Evolutionary conservation across 345 rosid genomes (phyloP), one percentile per base, ranked within the genome.

Genomic region (Noccaea caerulescens): DNA sequence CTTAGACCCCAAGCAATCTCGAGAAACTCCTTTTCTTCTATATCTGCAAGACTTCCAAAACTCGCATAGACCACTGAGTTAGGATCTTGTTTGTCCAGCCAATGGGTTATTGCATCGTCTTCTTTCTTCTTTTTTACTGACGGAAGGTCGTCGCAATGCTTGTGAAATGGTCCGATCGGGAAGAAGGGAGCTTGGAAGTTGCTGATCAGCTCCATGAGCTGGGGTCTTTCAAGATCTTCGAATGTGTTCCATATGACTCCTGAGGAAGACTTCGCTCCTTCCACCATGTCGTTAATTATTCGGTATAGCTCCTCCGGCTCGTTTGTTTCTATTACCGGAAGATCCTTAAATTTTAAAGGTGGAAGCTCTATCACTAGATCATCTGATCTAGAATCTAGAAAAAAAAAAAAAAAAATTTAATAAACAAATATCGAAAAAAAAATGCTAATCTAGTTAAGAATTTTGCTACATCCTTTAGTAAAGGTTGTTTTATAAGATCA

Each of bases 1-100:
- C 79, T 81, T 18, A 92, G 32, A 7, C 86, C 88, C 76, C 83
- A 81, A 52, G 89, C 87, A 42, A 92, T 56, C 75, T 78, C 91
- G 16, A 75, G 58, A 47, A 82, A 83, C 30, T 80, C 84, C 1
- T 60, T 36, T 45, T 80, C 81, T 2, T 58, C 76, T 8, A 84
- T 25, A 8, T 58, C 73, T 2, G 78, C 87, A 2, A 84, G 56
- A 73, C 83, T 87, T 43, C 97, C 97, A 45, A 89, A 86, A 64
- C 91, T 86, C 13, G 73, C 83, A 53, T 89, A 89, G 30, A 84
- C 73, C 3, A 86, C 87, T 3, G 90, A 82, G 8, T 70, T 62
- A 0, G 73, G 68, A 10, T 70, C 73, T 63, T 85, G 90, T 39
- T 69, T 80, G 79, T 83, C 76, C 13, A 89, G 77, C 93, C 93